phyloP scores from a whole-genome alignment of 2,329 filamentous ascomycete species.

The Knoxdaviesia proteae region DNA sequence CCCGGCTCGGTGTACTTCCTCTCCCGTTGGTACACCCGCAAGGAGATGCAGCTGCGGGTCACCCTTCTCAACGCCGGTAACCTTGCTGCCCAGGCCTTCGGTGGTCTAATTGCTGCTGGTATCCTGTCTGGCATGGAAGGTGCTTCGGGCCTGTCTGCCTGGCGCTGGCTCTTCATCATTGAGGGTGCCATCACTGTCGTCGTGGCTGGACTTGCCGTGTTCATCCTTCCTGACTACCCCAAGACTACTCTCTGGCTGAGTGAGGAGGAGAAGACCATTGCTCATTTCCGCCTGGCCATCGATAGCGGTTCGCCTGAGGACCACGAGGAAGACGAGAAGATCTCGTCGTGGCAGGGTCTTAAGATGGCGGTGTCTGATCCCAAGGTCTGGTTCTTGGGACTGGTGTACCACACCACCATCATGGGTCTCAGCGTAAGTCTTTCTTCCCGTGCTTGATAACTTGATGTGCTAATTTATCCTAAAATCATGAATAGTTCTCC shows the following conservation, averaged over 20 bases:
- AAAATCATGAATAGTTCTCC: conserved; percentile 1
- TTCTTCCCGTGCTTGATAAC: background rate
- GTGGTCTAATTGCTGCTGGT: conserved; percentile 14
- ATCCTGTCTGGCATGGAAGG: conserved; percentile 13
- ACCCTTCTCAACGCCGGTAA: conserved; percentile 14
- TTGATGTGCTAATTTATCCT: background rate
- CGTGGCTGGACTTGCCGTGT: conserved; percentile 6
- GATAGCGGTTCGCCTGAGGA: conserved; percentile 4
- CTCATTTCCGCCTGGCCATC: conserved; percentile 4
- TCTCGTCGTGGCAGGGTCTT: conserved; percentile 6
- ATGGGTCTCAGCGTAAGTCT: conserved; percentile 4
- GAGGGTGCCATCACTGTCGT: conserved; percentile 8
- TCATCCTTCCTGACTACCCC: conserved; percentile 9
- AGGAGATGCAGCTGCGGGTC: conserved; percentile 13
- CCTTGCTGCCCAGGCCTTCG: conserved; percentile 14
- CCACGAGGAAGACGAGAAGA: conserved; percentile 4
- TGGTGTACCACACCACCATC: conserved; percentile 4
- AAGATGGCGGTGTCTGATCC: conserved; percentile 12
- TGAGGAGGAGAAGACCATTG: conserved; percentile 5
- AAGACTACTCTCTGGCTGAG: conserved; percentile 6
- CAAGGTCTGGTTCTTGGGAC: conserved; percentile 15
- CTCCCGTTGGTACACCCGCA: conserved; percentile 18
- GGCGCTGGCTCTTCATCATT: conserved; percentile 13
- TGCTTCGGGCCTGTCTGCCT: conserved; percentile 7
- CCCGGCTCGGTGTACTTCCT: conserved; percentile 19